Evolutionary conservation across 1,284 basidiomycete species (phyloP), one percentile per base, ranked within the genome.

Genomic region (Singerocomus inundabilis): DNA sequence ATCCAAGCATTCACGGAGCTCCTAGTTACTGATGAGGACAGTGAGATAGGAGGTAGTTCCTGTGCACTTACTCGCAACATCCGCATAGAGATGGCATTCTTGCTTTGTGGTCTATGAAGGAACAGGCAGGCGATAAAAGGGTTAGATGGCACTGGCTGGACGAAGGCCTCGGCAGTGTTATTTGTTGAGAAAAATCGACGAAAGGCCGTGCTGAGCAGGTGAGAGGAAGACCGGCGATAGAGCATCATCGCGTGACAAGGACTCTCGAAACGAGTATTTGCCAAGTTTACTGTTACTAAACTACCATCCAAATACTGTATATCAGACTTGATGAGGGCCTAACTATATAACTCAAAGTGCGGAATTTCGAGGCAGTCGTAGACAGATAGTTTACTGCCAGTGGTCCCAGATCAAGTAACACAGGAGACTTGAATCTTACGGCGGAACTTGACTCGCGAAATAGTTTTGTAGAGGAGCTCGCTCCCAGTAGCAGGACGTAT

Each of bases 61-160:
- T 15, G 57, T 60, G 56, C 47, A 41, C 61, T 47, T 6, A 86
- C 89, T 70, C 81, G 74, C 35, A 96, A 74, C 58, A 97, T 77
- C 26, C 76, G 76, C 49, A 82, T 70, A 6, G 89, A 93, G 48
- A 98, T 90, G 16, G 94, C 93, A 72, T 98, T 98, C 78, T 87
- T 93, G 55, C 84, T 85, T 57, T 87, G 78, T 4, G 91, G 89
- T 48, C 91, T 78, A 62, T 96, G 92, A 57, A 97, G 78, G 31
- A 78, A 78, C 21, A 90, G 73, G 54, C 77, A 84, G n/a, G 77
- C 73, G 46, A 90, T 72, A 6, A 84, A 84, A 2, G 81, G 78
- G 44, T 70, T 59, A 13, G 69, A 64, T 26, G 60, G 53, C 7
- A 67, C 73, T 64, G 73, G 72, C 60, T 83, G 76, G 31, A 88